A percentile compares a stretch with the other conserved stretches of the same genome.
Evolutionary conservation across 176 grass and related monocot species (phyloP).

Genomic region (Zoysia japonica): DNA sequence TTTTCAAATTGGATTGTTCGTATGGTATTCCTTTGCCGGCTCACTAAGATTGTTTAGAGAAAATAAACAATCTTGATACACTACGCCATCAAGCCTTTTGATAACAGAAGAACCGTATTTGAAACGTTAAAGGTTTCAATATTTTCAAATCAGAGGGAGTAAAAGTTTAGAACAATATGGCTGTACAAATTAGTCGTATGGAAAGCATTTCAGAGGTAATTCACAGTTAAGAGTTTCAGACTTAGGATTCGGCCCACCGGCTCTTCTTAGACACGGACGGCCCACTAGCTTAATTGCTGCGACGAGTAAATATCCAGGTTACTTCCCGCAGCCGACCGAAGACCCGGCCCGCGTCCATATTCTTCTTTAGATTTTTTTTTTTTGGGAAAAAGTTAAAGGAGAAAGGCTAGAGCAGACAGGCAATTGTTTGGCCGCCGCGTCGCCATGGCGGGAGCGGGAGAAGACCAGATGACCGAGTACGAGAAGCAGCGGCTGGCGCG

Average conservation of each 20-base stretch:
- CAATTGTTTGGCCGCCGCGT: conserved; percentile 9
- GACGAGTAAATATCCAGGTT: too few species aligned
- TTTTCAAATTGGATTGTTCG: not conserved
- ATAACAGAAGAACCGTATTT: too few species aligned
- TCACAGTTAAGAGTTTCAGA: not conserved
- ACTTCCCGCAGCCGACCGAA: not conserved
- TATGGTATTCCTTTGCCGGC: not conserved
- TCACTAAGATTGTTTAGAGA: too few species aligned
- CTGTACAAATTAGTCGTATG: not conserved
- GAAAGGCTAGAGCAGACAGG: too few species aligned
- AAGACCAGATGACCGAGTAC: conserved; percentile 60
- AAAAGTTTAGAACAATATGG: too few species aligned
- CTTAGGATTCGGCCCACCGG: too few species aligned
- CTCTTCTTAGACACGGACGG: not conserved
- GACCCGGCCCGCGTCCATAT: not conserved
- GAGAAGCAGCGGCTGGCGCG: conserved; percentile 63
- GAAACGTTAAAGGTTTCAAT: too few species aligned
- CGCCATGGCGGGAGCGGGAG: conserved; percentile 44
- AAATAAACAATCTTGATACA: too few species aligned
- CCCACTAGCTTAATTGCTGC: not conserved
- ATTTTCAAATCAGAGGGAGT: too few species aligned
- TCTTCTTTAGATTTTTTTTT: not conserved
- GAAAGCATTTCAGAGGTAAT: not conserved
- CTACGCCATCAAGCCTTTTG: too few species aligned
- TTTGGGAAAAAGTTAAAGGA: not conserved